Evolutionary conservation across 495 filamentous ascomycete genomes (phyloP), one percentile per base, ranked within the genome.

Genomic region (Aspergillus cristatus): DNA sequence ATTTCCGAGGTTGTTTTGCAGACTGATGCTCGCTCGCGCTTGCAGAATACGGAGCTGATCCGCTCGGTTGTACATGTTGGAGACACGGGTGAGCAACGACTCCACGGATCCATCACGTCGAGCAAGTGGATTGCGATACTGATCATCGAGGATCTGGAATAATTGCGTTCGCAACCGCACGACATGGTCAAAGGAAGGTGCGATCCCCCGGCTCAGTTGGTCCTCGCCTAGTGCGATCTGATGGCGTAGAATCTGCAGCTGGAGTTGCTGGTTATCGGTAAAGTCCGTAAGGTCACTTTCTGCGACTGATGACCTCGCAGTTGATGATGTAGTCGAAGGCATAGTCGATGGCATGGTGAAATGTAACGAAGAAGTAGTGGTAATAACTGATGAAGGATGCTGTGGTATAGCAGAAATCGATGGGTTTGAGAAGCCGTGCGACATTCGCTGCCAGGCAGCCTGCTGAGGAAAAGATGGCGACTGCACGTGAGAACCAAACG

Each of bases 151-250:
- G 8, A 64, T 34, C 18, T 40, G 40, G 24, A 60, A 49, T 17
- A 64, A 28, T 17, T 58, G 55, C 39, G 41, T 64, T 36, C 47
- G 62, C 45, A 51, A 44, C 47, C 14, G 47, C 40, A 56, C 63
- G 38, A 55, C 56, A 34, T 48, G 54, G 33, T 47, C 58, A 34
- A 52, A 50, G 22, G 46, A 46, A 26, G 56, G 56, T 18, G 46
- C 47, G 37, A 48, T 54, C 39, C 38, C 62, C 35, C 57, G 51
- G 12, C 58, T 56, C 7, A 66, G 48, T 43, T 67, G 68, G 26
- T 59, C 52, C 44, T 72, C 68, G 10, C 50, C 45, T 7, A 61
- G 35, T 10, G 51, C 44, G 18, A 64, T 55, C 25, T 64, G 58
- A 14, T 58, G 44, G n/a, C 44, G 45, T 10, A 66, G 38, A 14